phyloP scores from a whole-genome alignment of 495 filamentous ascomycete species.

The Aspergillus asperescens region DNA sequence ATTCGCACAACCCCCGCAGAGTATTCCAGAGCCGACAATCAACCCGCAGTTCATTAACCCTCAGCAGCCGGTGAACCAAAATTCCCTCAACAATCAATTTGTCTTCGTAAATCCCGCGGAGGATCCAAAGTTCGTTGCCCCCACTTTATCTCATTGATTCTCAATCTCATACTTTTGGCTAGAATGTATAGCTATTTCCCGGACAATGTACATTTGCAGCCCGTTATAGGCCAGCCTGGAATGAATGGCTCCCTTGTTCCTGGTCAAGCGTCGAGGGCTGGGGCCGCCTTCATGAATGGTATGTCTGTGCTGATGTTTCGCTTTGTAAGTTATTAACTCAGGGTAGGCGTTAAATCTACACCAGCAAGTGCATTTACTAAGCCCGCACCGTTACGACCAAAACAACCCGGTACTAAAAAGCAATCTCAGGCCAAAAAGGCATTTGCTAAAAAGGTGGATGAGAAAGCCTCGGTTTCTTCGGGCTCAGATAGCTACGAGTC shows the following conservation, averaged over 20 bases:
- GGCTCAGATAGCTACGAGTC: slow-evolving; percentile 48
- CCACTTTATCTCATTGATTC: not conserved
- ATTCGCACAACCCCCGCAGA: slow-evolving; percentile 26
- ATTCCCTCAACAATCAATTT: slow-evolving; percentile 24
- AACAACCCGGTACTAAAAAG: slow-evolving; percentile 14
- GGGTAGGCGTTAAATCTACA: slow-evolving; percentile 8
- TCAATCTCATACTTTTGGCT: not conserved
- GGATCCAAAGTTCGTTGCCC: slow-evolving; percentile 26
- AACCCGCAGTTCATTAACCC: slow-evolving; percentile 38
- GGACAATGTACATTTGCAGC: slow-evolving; percentile 27
- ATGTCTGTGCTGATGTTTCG: not conserved
- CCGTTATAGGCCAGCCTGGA: slow-evolving; percentile 11
- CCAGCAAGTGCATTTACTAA: not conserved
- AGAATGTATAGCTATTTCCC: slow-evolving; percentile 31
- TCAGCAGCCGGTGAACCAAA: slow-evolving; percentile 22
- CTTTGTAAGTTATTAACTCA: slow-evolving; percentile 1
- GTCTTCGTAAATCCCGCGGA: slow-evolving; percentile 28
- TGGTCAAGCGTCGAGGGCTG: not conserved
- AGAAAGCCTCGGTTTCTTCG: slow-evolving; percentile 29
- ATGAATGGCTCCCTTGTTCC: slow-evolving; percentile 1
- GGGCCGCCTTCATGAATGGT: slow-evolving; percentile 13
- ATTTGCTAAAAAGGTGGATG: slow-evolving; percentile 25
- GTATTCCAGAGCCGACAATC: slow-evolving; percentile 32
- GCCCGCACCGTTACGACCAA: slow-evolving; percentile 8
- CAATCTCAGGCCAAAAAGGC: slow-evolving; percentile 24